These are phyloP conservation scores for Ramicandelaber brevisporus DNA, from an alignment of 192 early-diverging fungal species.

Conservation along the genomic window DNA sequence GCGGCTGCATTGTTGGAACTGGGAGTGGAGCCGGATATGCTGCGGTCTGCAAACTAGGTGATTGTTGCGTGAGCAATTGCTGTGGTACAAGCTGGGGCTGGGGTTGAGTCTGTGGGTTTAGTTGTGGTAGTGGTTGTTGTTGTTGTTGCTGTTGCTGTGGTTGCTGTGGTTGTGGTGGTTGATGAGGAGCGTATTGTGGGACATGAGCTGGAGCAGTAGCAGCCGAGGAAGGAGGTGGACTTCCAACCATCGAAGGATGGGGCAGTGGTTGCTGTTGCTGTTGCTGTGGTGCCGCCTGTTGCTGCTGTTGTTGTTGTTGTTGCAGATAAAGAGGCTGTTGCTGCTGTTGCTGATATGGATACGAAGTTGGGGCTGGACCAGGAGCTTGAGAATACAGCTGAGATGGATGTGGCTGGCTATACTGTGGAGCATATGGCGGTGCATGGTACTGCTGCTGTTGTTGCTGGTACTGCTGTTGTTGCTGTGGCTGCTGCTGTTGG, in stretches of 20 bases:
- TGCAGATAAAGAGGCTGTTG: conserved; percentile 5
- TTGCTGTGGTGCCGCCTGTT: conserved; percentile 5
- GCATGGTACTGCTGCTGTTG: conserved; percentile 2
- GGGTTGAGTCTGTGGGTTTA: background rate
- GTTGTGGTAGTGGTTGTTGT: background rate
- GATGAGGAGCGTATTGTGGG: background rate
- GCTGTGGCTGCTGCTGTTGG: conserved; percentile 10
- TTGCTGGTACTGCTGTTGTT: conserved; percentile 8
- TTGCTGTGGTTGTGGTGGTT: background rate
- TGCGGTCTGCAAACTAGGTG: no score
- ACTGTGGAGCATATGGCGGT: conserved; percentile 5
- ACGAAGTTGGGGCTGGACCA: conserved; percentile 2
- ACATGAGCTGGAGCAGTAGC: conserved; percentile 1
- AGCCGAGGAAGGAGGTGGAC: no score
- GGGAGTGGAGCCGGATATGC: no score
- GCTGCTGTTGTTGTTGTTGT: conserved; percentile 2
- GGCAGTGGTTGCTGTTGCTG: conserved; percentile 3
- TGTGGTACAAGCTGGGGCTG: background rate
- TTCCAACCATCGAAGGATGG: background rate
- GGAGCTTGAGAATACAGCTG: conserved; percentile 7
- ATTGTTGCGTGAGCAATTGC: conserved; percentile 4
- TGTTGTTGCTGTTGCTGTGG: conserved; percentile 1
- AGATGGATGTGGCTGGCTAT: conserved; percentile 8
- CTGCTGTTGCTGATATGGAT: conserved; percentile 7
- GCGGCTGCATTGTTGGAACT: no score